Evolutionary conservation across 345 rosid species (phyloP), one percentile per base, ranked within the genome.

Genomic region (Citrus trifoliata): DNA sequence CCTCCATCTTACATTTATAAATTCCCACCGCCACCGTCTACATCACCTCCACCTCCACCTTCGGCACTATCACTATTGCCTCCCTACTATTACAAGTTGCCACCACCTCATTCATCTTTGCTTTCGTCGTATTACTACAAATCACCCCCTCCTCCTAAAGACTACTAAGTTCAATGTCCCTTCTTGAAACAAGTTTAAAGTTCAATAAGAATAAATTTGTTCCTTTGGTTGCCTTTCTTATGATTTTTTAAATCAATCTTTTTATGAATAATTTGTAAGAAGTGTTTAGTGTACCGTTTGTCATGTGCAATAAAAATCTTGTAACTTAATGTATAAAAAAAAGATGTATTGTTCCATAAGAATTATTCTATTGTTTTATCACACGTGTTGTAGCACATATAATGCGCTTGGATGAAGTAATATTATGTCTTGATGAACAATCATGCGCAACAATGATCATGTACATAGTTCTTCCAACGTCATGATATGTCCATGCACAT

Each of bases 31-130:
- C 51, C 51, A 46, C 51, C 18, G 7, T 74, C 0, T 40, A 40
- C 12, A 40, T 74, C 75, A 18, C 67, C 67, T 2, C 28, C 60
- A 0, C 82, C 85, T 2, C 78, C 80, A 0, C 76, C 70, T 19
- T 2, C 19, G 6, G 56, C 76, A 30, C 22, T 18, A 2, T 18
- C 58, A 14, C 18, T 28, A 10, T 37, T 37, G 13, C 38, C 67
- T 19, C 66, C 69, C 0, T 53, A 53, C 22, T 53, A 53, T 2
- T 53, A 53, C 7, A 62, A 13, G 16, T 76, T 32, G 2, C 77
- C 77, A 0, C 77, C 81, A 19, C 81, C 81, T 3, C 67, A 63
- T 6, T 8, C 22, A 21, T 32, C 59, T 2, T 70, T 30, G 1
- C 62, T 62, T 19, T 62, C 70, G 2, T 63, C 76, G 0, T 71